Evolutionary conservation across 2,329 filamentous ascomycete species (phyloP), one percentile per base, ranked within the genome.

Genomic region (Botrytis fabae): DNA sequence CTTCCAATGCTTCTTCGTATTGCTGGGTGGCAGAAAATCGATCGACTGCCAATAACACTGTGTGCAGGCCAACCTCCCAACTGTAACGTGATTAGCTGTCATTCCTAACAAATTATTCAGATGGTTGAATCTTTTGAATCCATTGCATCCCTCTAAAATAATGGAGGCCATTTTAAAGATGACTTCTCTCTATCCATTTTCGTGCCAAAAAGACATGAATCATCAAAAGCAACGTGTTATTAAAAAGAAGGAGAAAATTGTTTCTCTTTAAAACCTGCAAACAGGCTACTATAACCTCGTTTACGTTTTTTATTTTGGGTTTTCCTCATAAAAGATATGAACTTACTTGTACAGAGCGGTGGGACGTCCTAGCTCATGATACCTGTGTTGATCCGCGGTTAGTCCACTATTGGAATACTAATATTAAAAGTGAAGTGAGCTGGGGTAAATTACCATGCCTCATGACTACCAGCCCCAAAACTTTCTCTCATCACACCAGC

Each of bases 51-150:
- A 75, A 25, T 70, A 79, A 71, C 2, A 75, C 72, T 1, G 69
- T 71, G 64, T 81, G 80, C 5, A 80, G 60, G 4, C 78, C 78
- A 5, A 80, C 7, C 72, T 82, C 80, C 80, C 80, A 82, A 54
- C 35, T 62, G 1, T n/a, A 18, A 18, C 2, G 35, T 40, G 35
- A n/a, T 62, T n/a, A 62, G 60, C 60, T 42, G 25, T 62, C 38
- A 62, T n/a, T 25, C 35, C 10, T 0, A 59, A 20, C 6, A 42
- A 42, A 9, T 6, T 14, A 0, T 51, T n/a, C 48, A 25, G 3
- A n/a, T n/a, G 2, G 14, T n/a, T n/a, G 4, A 48, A 48, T 51
- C 10, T 3, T 51, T 51, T 51, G 4, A 25, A 51, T 14, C 10
- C 22, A 51, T 5, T n/a, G 4, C 1, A 51, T 51, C 25, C 14